phyloP scores from a whole-genome alignment of 352 stramenopile species.

The Pilasporangium apinafurcum region DNA sequence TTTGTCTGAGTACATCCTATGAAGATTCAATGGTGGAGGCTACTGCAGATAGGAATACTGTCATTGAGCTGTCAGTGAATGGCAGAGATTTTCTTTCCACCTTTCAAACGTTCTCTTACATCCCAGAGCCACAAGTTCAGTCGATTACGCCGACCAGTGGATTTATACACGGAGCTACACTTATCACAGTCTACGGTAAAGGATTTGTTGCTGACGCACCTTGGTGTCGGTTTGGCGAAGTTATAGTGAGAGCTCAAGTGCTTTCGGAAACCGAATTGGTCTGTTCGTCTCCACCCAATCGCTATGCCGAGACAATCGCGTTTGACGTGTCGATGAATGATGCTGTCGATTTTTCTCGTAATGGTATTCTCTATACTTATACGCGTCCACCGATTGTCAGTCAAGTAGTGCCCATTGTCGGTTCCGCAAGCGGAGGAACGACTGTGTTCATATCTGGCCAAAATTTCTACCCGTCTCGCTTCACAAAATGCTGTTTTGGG shows the following conservation, averaged over 20 bases:
- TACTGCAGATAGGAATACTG: background rate
- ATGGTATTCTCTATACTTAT: conserved; percentile 61
- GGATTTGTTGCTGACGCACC: conserved; percentile 20
- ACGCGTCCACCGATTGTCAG: conserved; percentile 36
- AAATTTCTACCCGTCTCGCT: conserved; percentile 51
- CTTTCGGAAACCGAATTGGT: conserved; percentile 25
- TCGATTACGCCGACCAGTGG: conserved; percentile 42
- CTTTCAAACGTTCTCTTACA: conserved; percentile 44
- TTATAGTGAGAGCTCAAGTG: conserved; percentile 26
- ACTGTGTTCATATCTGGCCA: conserved; percentile 41
- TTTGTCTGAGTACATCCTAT: conserved; percentile 31
- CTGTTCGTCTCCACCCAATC: conserved; percentile 31
- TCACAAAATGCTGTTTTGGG: conserved; percentile 61
- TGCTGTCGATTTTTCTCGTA: conserved; percentile 84
- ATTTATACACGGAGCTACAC: conserved; percentile 39
- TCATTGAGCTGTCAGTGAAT: conserved; percentile 64
- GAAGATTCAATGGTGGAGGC: background rate
- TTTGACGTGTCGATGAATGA: conserved; percentile 85
- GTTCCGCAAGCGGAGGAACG: conserved; percentile 43
- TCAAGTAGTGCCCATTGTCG: conserved; percentile 30
- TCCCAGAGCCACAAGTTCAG: conserved; percentile 23
- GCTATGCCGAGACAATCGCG: conserved; percentile 19
- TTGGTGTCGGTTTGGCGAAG: conserved; percentile 49
- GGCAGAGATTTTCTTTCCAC: conserved; percentile 57
- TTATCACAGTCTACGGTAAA: conserved; percentile 36